Percentiles rank a stretch among this genome's conserved stretches.
These are phyloP conservation scores for Tilletiaria anomala DNA, from an alignment of 1,284 basidiomycete species.

Conservation along the genomic window DNA sequence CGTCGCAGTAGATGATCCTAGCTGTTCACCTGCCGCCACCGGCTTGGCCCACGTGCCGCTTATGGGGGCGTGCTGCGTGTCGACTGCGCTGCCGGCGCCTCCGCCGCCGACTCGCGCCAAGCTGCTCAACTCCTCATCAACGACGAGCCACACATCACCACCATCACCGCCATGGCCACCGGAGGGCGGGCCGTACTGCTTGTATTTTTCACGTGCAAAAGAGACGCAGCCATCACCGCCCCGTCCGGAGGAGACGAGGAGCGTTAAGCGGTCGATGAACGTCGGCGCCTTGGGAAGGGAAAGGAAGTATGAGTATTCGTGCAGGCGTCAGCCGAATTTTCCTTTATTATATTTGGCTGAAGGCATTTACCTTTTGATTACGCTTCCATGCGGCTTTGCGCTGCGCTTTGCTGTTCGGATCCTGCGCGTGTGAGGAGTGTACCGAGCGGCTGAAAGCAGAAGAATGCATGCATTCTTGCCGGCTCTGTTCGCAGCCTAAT, in stretches of 20 bases:
- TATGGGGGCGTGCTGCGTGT: too few relatives aligned
- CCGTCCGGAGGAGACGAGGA: constrained; percentile 23
- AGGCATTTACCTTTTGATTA: too few relatives aligned
- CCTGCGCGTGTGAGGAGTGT: too few relatives aligned
- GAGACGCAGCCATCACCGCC: constrained; percentile 38
- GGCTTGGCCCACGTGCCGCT: neutral
- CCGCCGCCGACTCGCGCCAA: constrained; percentile 23
- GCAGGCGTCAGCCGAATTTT: too few relatives aligned
- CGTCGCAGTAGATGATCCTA: neutral
- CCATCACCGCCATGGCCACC: constrained; percentile 35
- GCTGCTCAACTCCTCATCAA: constrained; percentile 17
- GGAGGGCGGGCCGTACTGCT: constrained; percentile 34
- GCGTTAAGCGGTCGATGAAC: constrained; percentile 28
- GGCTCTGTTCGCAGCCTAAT: too few relatives aligned
- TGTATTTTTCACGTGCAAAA: constrained; percentile 36
- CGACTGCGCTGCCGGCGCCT: too few relatives aligned
- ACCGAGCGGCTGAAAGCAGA: too few relatives aligned
- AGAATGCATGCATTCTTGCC: too few relatives aligned
- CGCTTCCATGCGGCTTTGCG: too few relatives aligned
- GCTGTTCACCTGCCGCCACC: neutral
- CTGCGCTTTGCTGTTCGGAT: too few relatives aligned
- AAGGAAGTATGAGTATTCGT: too few relatives aligned
- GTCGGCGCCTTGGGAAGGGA: constrained; percentile 7
- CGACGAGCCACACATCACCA: constrained; percentile 27
- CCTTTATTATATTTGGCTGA: too few relatives aligned